These are phyloP conservation scores for Gossypium longicalyx DNA, from an alignment of 345 rosid species.

Conservation along the genomic window DNA sequence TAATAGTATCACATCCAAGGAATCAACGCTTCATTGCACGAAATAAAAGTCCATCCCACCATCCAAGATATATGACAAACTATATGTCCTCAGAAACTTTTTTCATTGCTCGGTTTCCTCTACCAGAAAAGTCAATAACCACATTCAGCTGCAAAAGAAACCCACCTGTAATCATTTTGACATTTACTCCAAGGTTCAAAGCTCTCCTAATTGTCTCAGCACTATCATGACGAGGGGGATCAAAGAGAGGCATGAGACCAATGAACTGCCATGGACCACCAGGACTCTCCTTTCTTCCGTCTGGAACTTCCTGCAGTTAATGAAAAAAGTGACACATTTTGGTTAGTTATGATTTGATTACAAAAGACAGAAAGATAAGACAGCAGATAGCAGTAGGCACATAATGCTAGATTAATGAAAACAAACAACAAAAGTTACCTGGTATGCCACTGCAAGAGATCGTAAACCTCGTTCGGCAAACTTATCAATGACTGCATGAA, in stretches of 20 bases:
- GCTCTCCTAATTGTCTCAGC: conserved; percentile 97
- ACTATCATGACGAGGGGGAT: conserved; percentile 98
- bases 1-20: neutral
- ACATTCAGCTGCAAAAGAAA: conserved; percentile 11
- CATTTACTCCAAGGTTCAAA: conserved; percentile 90
- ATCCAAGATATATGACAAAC: neutral
- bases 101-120: neutral
- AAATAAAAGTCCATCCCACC: neutral
- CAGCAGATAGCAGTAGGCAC: neutral
- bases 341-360: neutral
- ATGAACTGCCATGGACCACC: conserved; percentile 97
- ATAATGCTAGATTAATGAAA: neutral
- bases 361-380: neutral
- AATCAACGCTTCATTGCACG: neutral
- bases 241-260: conserved; percentile 98
- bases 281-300: conserved; percentile 76
- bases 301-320: conserved; percentile 81
- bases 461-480: conserved; percentile 94
- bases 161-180: conserved; percentile 95
- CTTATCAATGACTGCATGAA: conserved; percentile 89
- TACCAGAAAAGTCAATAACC: conserved; percentile 1
- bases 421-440: conserved; percentile 39
- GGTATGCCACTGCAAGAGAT: conserved; percentile 96
- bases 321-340: neutral
- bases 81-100: neutral